Percentiles rank a stretch among this genome's conserved stretches.
These are phyloP conservation scores for Insectozyma bohioensis DNA, from an alignment of 1,139 yeast species.

Conservation along the genomic window DNA sequence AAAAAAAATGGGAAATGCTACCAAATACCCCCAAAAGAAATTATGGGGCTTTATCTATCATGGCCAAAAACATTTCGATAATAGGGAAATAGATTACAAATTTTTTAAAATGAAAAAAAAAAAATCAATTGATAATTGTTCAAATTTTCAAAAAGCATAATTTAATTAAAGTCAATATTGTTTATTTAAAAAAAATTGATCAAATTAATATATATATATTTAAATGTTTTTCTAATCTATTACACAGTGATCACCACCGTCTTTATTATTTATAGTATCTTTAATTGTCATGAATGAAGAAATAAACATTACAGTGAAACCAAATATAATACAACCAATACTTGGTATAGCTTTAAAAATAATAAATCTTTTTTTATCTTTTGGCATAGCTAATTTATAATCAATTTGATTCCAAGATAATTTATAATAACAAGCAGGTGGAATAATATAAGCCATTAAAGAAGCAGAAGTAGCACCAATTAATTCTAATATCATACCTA, in stretches of 20 bases:
- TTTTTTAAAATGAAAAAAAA: too few species aligned
- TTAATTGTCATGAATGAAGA: constrained; percentile 72
- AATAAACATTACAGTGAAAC: constrained; percentile 71
- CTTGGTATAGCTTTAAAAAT: constrained; percentile 48
- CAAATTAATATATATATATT: constrained; percentile 3
- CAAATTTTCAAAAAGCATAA: too few species aligned
- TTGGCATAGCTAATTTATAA: constrained; percentile 31
- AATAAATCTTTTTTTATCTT: constrained; percentile 29
- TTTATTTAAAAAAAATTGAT: too few species aligned
- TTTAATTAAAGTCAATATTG: not conserved
- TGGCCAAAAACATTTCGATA: too few species aligned
- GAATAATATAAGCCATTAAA: constrained; percentile 86
- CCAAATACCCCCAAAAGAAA: too few species aligned
- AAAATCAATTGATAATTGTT: too few species aligned
- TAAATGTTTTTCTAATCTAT: constrained; percentile 24
- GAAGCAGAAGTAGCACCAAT: constrained; percentile 95
- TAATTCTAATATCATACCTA: constrained; percentile 84
- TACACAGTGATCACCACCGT: constrained; percentile 37
- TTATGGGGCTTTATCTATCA: too few species aligned
- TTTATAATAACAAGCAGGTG: constrained; percentile 78
- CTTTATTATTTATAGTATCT: constrained; percentile 16
- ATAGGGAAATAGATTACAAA: too few species aligned
- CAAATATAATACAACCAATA: constrained; percentile 65
- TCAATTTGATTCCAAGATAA: constrained; percentile 54
- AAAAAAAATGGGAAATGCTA: too few species aligned